Percentiles rank a stretch among this genome's conserved stretches.
phyloP scores from a whole-genome alignment of 129 eudicot genomes.

The Ambrosia trifida region DNA sequence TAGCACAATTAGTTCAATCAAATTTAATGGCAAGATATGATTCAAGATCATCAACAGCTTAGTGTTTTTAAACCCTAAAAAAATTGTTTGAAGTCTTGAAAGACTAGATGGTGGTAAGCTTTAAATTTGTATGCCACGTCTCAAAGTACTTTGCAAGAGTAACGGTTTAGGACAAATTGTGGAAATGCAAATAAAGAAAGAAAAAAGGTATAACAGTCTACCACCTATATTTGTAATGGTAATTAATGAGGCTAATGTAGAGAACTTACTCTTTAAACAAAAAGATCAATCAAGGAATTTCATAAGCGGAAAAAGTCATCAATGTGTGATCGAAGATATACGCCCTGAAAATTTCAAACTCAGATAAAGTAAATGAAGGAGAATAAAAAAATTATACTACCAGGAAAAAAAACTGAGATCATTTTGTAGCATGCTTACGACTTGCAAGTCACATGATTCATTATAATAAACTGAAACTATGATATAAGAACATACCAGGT shows the following conservation, averaged over 20 bases:
- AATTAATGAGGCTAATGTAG: background rate
- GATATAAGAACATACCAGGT: constrained; percentile 36
- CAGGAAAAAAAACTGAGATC: constrained; percentile 2
- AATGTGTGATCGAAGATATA: constrained; percentile 30
- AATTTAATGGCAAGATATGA: constrained; percentile 4
- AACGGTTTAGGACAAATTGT: background rate
- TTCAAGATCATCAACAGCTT: constrained; percentile 13
- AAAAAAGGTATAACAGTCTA: background rate
- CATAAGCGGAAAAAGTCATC: constrained; percentile 38
- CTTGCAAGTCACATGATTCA: constrained; percentile 10
- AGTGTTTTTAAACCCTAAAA: background rate
- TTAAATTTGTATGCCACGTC: background rate
- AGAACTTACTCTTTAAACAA: constrained; percentile 51
- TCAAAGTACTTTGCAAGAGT: constrained; percentile 2
- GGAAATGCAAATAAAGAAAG: background rate
- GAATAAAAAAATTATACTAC: constrained; percentile 1
- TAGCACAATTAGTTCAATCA: constrained; percentile 5
- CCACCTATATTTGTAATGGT: background rate
- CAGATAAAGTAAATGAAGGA: background rate
- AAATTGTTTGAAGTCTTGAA: background rate
- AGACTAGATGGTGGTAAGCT: background rate
- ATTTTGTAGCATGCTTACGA: constrained; percentile 13
- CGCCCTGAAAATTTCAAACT: constrained; percentile 26
- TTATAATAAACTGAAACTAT: background rate
- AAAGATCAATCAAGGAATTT: constrained; percentile 40